Conservation (phyloP, 495 filamentous ascomycete species). For the Thermothielavioides terrestris region DNA sequence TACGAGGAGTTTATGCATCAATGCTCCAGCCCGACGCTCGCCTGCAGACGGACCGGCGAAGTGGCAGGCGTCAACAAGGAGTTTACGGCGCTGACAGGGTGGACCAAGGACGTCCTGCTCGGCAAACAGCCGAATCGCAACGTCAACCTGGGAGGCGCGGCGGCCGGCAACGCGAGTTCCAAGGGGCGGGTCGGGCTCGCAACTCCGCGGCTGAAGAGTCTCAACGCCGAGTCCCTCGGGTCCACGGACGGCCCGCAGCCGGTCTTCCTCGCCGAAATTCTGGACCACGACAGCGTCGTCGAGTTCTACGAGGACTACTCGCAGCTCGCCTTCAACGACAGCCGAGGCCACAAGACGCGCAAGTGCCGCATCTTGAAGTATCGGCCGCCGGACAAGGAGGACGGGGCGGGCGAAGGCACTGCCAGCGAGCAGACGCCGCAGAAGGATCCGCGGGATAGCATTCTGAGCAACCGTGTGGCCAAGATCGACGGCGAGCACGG, state of each 20-base stretch:
- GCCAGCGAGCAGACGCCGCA: conserved; percentile 25
- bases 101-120: conserved; percentile 83
- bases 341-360: conserved; percentile 69
- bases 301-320: conserved; percentile 97
- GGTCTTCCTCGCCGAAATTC: conserved; percentile 81
- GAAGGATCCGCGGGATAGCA: conserved; percentile 39
- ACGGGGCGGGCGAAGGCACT: conserved; percentile 15
- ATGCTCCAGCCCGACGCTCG: conserved; percentile 80
- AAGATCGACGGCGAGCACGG: conserved; percentile 68
- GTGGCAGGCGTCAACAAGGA: conserved; percentile 89
- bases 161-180: conserved; percentile 23
- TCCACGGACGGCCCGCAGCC: conserved; percentile 48
- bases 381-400: conserved; percentile 51
- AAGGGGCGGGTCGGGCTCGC: conserved; percentile 33
- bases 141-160: conserved; percentile 54
- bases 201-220: conserved; percentile 38
- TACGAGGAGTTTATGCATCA: conserved; percentile 87
- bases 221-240: conserved; percentile 23
- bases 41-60: conserved; percentile 86
- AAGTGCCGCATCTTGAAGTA: conserved; percentile 88
- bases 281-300: conserved; percentile 88
- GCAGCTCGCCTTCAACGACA: conserved; percentile 80
- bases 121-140: conserved; percentile 86
- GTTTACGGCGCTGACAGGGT: conserved; percentile 87
- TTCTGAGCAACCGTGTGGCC: conserved; percentile 44